These are phyloP conservation scores for Dioszegia hungarica DNA, from an alignment of 768 basidiomycete species.

Conservation along the genomic window DNA sequence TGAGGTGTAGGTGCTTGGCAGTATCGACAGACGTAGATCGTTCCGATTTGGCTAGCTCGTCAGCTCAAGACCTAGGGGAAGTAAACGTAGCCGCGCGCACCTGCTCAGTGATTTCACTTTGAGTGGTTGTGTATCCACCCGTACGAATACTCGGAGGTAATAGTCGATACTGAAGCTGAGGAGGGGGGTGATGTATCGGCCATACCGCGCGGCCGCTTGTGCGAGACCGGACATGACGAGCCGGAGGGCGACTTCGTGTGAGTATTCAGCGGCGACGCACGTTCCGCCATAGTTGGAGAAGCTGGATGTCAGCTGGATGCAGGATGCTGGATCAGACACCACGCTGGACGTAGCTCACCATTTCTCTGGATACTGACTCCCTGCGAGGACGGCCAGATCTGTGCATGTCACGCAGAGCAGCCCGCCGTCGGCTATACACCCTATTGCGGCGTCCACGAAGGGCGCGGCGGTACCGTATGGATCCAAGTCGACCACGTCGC, in stretches of 20 bases:
- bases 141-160: slow-evolving; percentile 87
- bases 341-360: slow-evolving; percentile 63
- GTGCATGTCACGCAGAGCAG: slow-evolving; percentile 94
- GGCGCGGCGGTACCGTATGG: slow-evolving; percentile 97
- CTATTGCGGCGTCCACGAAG: slow-evolving; percentile 91
- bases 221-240: slow-evolving; percentile 82
- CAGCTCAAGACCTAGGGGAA: not conserved
- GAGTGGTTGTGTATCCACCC: slow-evolving; percentile 64
- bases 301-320: slow-evolving; percentile 51
- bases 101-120: slow-evolving; percentile 77
- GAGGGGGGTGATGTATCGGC: slow-evolving; percentile 77
- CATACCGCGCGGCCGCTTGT: slow-evolving; percentile 83
- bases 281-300: slow-evolving; percentile 93
- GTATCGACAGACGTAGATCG: slow-evolving; percentile 74
- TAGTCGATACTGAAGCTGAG: slow-evolving; percentile 93
- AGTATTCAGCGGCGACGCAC: slow-evolving; percentile 85
- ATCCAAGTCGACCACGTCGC: slow-evolving; percentile 95
- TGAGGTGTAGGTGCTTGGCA: slow-evolving; percentile 82
- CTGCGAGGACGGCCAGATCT: slow-evolving; percentile 87
- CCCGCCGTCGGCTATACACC: slow-evolving; percentile 84
- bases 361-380: slow-evolving; percentile 93
- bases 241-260: slow-evolving; percentile 87
- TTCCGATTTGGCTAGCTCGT: slow-evolving; percentile 69
- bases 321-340: not conserved
- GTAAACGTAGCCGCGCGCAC: slow-evolving; percentile 53